These are phyloP conservation scores for Drosera capensis DNA, from an alignment of 148 eudicot species.

Conservation along the genomic window DNA sequence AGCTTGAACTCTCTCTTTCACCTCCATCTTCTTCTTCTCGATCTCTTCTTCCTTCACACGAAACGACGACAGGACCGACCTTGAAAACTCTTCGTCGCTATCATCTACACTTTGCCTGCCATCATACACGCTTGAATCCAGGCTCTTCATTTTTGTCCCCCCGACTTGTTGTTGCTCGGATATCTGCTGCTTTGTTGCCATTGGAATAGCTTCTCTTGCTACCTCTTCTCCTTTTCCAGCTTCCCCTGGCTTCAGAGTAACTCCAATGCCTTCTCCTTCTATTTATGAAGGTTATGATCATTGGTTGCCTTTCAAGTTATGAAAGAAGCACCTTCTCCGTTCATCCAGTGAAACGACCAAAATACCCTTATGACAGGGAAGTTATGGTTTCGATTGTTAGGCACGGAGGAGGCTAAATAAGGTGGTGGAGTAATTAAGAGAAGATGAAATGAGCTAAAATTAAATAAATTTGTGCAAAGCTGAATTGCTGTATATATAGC, in stretches of 20 bases:
- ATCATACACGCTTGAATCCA: constrained; percentile 14
- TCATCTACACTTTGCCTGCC: constrained; percentile 33
- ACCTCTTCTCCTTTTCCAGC: not conserved
- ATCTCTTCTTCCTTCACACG: constrained; percentile 87
- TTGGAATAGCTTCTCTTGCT: constrained; percentile 4
- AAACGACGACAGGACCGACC: constrained; percentile 44
- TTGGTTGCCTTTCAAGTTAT: constrained; percentile 39
- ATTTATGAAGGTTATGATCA: not conserved
- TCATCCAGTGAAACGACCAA: constrained; percentile 8
- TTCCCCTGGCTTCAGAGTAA: not conserved
- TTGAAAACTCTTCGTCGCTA: constrained; percentile 52
- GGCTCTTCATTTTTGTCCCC: constrained; percentile 18
- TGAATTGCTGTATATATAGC: too few relatives aligned
- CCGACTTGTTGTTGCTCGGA: constrained; percentile 29
- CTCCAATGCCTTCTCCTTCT: not conserved
- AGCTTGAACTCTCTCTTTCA: constrained; percentile 51
- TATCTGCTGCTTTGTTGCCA: constrained; percentile 24
- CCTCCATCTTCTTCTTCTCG: constrained; percentile 64
- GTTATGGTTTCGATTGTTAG: too few relatives aligned
- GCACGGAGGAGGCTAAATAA: too few relatives aligned
- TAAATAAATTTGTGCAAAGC: too few relatives aligned
- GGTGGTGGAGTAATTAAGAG: too few relatives aligned
- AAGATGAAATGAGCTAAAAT: too few relatives aligned
- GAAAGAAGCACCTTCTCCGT: too few relatives aligned
- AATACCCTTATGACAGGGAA: constrained; percentile 15